Base-by-base conservation (phyloP, 2,329 filamentous ascomycete genomes). In the Epichloe sibirici region DNA sequence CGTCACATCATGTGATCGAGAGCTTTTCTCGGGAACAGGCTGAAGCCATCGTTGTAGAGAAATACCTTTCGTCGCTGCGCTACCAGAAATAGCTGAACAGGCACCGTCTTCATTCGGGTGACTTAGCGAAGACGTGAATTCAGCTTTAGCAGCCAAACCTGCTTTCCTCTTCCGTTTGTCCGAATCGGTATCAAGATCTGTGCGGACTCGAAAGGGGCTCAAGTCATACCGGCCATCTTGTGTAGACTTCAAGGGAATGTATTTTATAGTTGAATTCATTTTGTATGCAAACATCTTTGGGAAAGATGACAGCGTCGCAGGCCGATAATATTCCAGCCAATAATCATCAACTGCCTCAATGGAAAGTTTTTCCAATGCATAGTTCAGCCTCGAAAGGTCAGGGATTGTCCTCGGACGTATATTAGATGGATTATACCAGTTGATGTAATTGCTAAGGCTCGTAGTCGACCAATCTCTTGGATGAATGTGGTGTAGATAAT, bases 311-410 rank as follows among this genome's bases (percentile, higher is more conserved):
- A 97, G 71, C 0, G 87, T 88, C 7, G 88, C 77, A 0, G 93
- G 93, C 13, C 90, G 83, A 65, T 98, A 98, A 66, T 96, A 97
- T 65, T 98, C 93, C 7, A 93, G 75, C 93, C 93, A 98, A 68
- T 95, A 98, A 66, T 97, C 90, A 63, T 97, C 91, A 55, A 88
- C 89, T 55, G 78, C 81, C 3, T 75, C 71, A 3, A 86, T 69
- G 6, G 73, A 72, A 56, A 73, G 76, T 31, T 65, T 64, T 12
- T 59, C 58, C 7, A 64, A 58, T 23, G 71, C 66, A 38, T 67
- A 65, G 3, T 69, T 69, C 39, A 66, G 60, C 55, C 60, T 66
- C 6, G 69, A 63, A 34, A 66, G 68, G 11, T 76, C 74, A 4
- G 83, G 82, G 44, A 86, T 61, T 15, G 51, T 63, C 44, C 82